Evolutionary conservation across 305 asterid species (phyloP).

Genomic region (Fraxinus sp.): DNA sequence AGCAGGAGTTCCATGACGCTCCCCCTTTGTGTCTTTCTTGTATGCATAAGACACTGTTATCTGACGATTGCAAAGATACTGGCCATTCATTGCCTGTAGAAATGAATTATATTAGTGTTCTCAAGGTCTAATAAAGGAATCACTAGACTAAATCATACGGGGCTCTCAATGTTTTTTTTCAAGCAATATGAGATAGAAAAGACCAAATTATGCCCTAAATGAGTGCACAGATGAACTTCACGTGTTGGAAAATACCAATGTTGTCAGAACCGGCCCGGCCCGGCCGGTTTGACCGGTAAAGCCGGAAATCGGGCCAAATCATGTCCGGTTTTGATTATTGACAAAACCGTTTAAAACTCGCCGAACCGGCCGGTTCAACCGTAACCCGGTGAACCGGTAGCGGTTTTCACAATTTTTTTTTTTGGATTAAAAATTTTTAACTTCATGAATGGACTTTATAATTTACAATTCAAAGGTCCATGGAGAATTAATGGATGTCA

Average conservation of each 20-base stretch:
- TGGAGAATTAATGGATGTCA: too few relatives aligned
- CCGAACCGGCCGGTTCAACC: too few relatives aligned
- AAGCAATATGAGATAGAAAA: background rate
- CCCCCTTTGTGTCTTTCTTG: slow-evolving; percentile 97
- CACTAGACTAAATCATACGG: background rate
- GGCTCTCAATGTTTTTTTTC: background rate
- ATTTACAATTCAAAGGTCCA: too few relatives aligned
- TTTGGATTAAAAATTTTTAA: too few relatives aligned
- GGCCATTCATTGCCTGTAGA: slow-evolving; percentile 91
- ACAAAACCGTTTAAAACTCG: too few relatives aligned
- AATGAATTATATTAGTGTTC: slow-evolving; percentile 2
- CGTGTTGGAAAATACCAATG: slow-evolving; percentile 9
- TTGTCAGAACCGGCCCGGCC: too few relatives aligned
- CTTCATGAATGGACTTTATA: too few relatives aligned
- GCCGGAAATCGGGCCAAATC: too few relatives aligned
- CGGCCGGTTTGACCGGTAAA: too few relatives aligned
- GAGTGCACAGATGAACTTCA: background rate
- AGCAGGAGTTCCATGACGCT: slow-evolving; percentile 97
- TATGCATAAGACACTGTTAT: slow-evolving; percentile 92
- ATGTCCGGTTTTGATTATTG: too few relatives aligned
- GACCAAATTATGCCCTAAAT: background rate
- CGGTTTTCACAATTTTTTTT: too few relatives aligned
- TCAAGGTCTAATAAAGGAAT: background rate
- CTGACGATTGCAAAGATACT: slow-evolving; percentile 92
- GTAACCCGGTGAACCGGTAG: too few relatives aligned